These are phyloP conservation scores for Pyrenophora seminiperda DNA, from an alignment of 2,329 filamentous ascomycete species.

Conservation along the genomic window DNA sequence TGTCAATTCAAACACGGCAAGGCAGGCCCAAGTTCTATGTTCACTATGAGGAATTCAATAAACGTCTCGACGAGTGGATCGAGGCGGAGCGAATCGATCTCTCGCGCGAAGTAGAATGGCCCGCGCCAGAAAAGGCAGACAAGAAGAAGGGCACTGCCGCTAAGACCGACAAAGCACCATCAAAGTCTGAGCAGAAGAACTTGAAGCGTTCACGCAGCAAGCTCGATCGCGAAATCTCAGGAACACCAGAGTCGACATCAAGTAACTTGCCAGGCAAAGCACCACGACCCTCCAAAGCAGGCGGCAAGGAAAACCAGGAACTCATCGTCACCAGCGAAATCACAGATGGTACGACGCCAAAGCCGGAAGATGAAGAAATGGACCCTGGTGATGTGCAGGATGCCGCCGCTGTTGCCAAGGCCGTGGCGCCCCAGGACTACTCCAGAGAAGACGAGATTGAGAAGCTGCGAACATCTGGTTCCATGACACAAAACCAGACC, in stretches of 20 bases:
- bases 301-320: constrained; percentile 65
- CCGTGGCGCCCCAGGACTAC: constrained; percentile 61
- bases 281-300: constrained; percentile 60
- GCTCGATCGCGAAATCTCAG: constrained; percentile 61
- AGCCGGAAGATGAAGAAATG: constrained; percentile 58
- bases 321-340: constrained; percentile 55
- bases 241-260: constrained; percentile 58
- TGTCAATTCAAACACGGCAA: constrained; percentile 91
- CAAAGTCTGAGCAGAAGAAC: constrained; percentile 55
- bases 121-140: constrained; percentile 85
- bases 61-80: constrained; percentile 88
- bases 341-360: constrained; percentile 56
- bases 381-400: constrained; percentile 60
- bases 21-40: constrained; percentile 91
- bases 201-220: constrained; percentile 54
- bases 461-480: constrained; percentile 89
- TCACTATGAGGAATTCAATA: constrained; percentile 98
- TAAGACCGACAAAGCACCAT: constrained; percentile 46
- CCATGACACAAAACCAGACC: constrained; percentile 98
- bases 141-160: constrained; percentile 72
- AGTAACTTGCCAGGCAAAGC: constrained; percentile 55
- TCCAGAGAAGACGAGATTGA: constrained; percentile 92
- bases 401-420: constrained; percentile 59
- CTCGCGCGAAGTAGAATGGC: constrained; percentile 92
- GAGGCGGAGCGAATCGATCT: constrained; percentile 82